Evolutionary conservation across 2,329 filamentous ascomycete species (phyloP), one percentile per base, ranked within the genome.

Genomic region (Aspergillus unguis): DNA sequence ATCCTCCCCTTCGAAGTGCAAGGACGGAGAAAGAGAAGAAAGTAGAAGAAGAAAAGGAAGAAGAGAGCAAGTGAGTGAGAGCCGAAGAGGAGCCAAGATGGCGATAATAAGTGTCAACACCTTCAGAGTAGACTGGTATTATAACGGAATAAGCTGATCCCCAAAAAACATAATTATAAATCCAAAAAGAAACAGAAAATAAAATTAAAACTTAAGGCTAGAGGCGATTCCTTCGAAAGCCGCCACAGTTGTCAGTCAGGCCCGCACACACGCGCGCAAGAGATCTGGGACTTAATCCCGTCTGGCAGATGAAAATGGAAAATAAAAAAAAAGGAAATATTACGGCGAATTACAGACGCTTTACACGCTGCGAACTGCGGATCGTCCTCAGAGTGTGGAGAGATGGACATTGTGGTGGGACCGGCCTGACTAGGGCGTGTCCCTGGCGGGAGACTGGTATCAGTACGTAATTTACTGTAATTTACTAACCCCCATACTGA

Each of bases 261-360:
- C 60, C 60, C 60, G 56, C 58, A 60, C 58, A 54, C 51, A 52
- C 47, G 17, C 37, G 46, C 46, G 46, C 53, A 42, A 52, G 56
- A 46, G 44, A 46, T 46, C 44, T 46, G 26, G 43, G 32, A 37
- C 26, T 51, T 52, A 56, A 38, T 7, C 36, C 17, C 17, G 23
- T 23, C 8, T 38, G 6, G 9, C 10, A 42, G 23, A 37, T 23
- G 8, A 29, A 28, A 44, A 33, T 17, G 6, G 53, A 58, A 52
- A 50, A 55, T 44, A 58, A 45, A 55, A 45, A 36, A 36, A 42
- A 44, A 27, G 4, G 11, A 44, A 50, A 47, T 28, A 6, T 64
- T 65, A 65, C 62, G 60, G 62, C 58, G 62, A 62, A 62, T 65
- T 65, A 65, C 62, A 59, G 56, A 57, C 57, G 58, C 57, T 61